Evolutionary conservation across 805 yeast species (phyloP).

Genomic region (Hanseniaspora taiwanica): DNA sequence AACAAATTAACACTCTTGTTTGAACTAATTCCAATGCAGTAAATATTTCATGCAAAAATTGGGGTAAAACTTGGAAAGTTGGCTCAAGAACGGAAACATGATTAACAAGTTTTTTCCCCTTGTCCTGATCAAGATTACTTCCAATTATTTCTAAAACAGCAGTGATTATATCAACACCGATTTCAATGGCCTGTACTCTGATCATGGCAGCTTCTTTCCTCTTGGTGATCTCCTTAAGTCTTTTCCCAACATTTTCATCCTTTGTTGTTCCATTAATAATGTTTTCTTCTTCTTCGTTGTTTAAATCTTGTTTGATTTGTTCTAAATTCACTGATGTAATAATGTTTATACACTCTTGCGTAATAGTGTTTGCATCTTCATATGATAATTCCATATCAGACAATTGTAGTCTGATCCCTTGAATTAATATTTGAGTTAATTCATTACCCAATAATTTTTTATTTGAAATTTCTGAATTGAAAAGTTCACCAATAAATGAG

Average conservation of each 20-base stretch:
- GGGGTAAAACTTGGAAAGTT: slow-evolving; percentile 5
- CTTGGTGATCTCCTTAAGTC: slow-evolving; percentile 26
- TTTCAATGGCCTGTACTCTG: slow-evolving; percentile 51
- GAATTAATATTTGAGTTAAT: slow-evolving; percentile 22
- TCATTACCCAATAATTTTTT: slow-evolving; percentile 16
- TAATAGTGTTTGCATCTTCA: slow-evolving; percentile 15
- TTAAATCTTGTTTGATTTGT: slow-evolving; percentile 17
- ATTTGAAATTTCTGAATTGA: slow-evolving; percentile 7
- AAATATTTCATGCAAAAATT: slow-evolving; percentile 10
- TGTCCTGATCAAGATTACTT: slow-evolving; percentile 11
- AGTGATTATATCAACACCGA: slow-evolving; percentile 62
- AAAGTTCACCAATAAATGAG: slow-evolving; percentile 11
- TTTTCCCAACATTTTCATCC: slow-evolving; percentile 4
- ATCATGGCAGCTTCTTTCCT: slow-evolving; percentile 34
- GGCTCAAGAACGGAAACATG: slow-evolving; percentile 2
- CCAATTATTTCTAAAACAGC: slow-evolving; percentile 53
- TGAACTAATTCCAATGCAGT: slow-evolving; percentile 6
- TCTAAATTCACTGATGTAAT: slow-evolving; percentile 20
- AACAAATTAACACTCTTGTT: slow-evolving; percentile 32
- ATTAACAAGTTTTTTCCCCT: slow-evolving; percentile 6
- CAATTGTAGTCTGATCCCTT: slow-evolving; percentile 28
- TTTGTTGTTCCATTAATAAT: slow-evolving; percentile 1
- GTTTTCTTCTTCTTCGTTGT: slow-evolving; percentile 11
- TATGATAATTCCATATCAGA: slow-evolving; percentile 18
- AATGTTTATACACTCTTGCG: slow-evolving; percentile 15